A percentile compares a stretch with the other conserved stretches of the same genome.
These are phyloP conservation scores for Dictyostelium purpureum DNA, from an alignment of 78 protist species.

Conservation along the genomic window DNA sequence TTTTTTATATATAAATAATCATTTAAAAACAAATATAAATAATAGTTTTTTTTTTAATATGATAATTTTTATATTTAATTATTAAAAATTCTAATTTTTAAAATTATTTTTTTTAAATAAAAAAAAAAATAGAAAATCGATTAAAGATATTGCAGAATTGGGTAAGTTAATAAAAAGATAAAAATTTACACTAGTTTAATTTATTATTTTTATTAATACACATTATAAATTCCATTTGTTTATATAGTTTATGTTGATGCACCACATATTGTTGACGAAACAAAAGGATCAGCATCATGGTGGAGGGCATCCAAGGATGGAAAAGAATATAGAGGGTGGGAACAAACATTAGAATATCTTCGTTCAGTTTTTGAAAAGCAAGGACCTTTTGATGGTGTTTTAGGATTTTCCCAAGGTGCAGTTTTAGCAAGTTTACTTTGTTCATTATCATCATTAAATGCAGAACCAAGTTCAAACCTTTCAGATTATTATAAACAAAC, in stretches of 20 bases:
- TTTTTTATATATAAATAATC: not conserved
- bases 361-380: conserved; percentile 23
- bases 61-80: not conserved
- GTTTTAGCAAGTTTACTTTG: conserved; percentile 37
- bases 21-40: not conserved
- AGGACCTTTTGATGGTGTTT: conserved; percentile 79
- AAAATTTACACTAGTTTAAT: no score
- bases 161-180: conserved; percentile 26
- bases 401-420: conserved; percentile 79
- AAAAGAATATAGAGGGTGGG: conserved; percentile 73
- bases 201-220: no score
- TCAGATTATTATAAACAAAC: not conserved
- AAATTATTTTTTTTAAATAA: not conserved
- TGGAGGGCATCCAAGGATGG: conserved; percentile 77
- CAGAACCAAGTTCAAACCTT: not conserved
- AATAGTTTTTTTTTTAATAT: not conserved
- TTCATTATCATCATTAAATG: conserved; percentile 52
- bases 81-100: not conserved
- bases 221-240: not conserved
- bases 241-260: conserved; percentile 62
- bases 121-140: conserved; percentile 28
- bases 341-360: conserved; percentile 47
- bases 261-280: conserved; percentile 61
- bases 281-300: conserved; percentile 63
- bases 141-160: conserved; percentile 71